Percentiles rank a stretch among this genome's conserved stretches.
Evolutionary conservation across 768 basidiomycete species (phyloP).

Genomic region (Baorangia bicolor): DNA sequence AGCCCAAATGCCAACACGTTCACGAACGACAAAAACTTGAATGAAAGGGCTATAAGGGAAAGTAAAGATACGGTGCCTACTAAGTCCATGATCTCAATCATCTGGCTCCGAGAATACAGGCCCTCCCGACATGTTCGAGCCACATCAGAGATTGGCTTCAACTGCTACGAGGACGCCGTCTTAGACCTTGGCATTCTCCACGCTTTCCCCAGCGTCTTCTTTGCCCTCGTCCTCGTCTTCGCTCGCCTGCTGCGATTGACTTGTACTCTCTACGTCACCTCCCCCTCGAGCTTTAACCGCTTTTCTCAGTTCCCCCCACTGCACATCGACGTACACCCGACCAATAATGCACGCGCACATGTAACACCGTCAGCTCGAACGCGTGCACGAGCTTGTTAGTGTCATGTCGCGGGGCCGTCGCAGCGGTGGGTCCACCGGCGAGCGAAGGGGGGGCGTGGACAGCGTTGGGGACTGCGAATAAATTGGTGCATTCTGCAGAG

Average conservation of each 20-base stretch:
- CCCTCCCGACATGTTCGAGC: slow-evolving; percentile 74
- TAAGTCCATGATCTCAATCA: slow-evolving; percentile 88
- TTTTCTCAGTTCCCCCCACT: slow-evolving; percentile 6
- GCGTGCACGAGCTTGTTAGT: slow-evolving; percentile 26
- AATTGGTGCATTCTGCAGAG: slow-evolving; percentile 79
- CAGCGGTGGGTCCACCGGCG: not conserved
- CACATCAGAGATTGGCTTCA: slow-evolving; percentile 58
- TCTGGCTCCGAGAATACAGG: slow-evolving; percentile 78
- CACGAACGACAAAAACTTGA: not conserved
- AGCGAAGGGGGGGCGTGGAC: slow-evolving; percentile 15
- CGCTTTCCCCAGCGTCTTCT: not conserved
- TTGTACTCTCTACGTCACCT: not conserved
- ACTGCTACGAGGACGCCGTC: slow-evolving; percentile 23
- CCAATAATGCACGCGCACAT: slow-evolving; percentile 78
- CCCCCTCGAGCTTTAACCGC: not conserved
- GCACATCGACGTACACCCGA: slow-evolving; percentile 73
- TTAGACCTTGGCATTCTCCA: not conserved
- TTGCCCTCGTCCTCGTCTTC: not conserved
- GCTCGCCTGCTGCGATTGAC: slow-evolving; percentile 1
- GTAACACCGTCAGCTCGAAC: slow-evolving; percentile 64
- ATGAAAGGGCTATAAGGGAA: not conserved
- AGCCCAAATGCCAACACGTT: not conserved
- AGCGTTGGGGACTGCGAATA: slow-evolving; percentile 67
- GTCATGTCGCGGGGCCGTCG: slow-evolving; percentile 24
- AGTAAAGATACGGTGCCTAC: slow-evolving; percentile 34